Base-by-base conservation (phyloP, 192 early-diverging fungal species). In the Backusella tuberculispora region DNA sequence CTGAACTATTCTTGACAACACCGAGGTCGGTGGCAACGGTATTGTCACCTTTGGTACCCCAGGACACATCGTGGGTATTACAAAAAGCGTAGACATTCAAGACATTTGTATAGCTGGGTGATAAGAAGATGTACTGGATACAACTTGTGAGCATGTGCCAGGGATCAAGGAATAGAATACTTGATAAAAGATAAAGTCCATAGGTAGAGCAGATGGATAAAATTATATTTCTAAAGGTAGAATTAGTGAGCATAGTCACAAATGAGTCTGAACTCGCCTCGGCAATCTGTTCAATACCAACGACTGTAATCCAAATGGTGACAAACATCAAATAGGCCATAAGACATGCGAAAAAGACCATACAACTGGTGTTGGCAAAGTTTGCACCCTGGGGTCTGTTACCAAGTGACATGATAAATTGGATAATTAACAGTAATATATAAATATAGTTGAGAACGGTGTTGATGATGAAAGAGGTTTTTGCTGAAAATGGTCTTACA, bases 371-470 rank as follows among this genome's bases (percentile, higher is more conserved):
- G 74, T 95, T 96, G 26, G 96, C 40, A 24, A 60, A 42, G 19
- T 40, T 43, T 10, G 45, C 80, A 41, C 95, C 96, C 78, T 97
- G 94, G 7, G 97, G 97, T 24, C 96, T 88, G 75, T 99, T 99
- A 45, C 97, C 97, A 74, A 99, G 84, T 64, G 96, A 92, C 24
- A 92, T 88, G 37, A 99, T 88, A 83, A 99, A 94, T 73, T 90
- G 90, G 65, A 96, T 83, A 19, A 94, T 82, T 66, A 89, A 85
- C 76, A 95, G 90, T 0, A 98, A 82, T 24, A 77, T 41, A 42
- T 83, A 83, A 21, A 83, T 76, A 71, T 83, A 83, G 45, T 77
- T 85, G 74, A 85, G 81, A n/a, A 87, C 78, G 29, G 79, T 75
- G 26, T 79, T 74, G 10, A 83, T 67, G n/a, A 80, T 76, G 37